Evolutionary conservation across 257 asterid genomes (phyloP).

Genomic region (Penstemon eatonii): DNA sequence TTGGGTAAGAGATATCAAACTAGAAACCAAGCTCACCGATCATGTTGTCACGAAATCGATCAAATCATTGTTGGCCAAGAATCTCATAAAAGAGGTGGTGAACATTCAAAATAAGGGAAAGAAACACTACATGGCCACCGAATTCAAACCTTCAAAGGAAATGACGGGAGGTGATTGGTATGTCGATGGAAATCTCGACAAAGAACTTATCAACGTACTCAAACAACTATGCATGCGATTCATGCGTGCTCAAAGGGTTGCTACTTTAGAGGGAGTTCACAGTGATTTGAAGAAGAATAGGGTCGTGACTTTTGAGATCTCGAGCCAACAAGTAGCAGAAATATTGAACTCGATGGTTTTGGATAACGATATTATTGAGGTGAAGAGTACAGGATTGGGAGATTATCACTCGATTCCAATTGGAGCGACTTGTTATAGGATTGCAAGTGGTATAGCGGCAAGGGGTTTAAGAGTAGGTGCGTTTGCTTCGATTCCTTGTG

Average conservation of each 20-base stretch:
- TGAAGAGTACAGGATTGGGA: constrained; percentile 73
- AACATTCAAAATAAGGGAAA: constrained; percentile 40
- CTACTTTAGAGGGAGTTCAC: constrained; percentile 33
- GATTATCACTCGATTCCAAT: constrained; percentile 52
- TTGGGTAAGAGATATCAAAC: constrained; percentile 38
- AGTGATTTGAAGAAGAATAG: constrained; percentile 27
- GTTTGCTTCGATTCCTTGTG: constrained; percentile 57
- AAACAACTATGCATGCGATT: constrained; percentile 30
- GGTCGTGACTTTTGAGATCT: constrained; percentile 24
- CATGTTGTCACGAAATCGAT: constrained; percentile 33
- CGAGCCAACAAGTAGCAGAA: constrained; percentile 42
- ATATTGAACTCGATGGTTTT: constrained; percentile 54
- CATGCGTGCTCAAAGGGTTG: constrained; percentile 27
- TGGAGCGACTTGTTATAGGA: constrained; percentile 55
- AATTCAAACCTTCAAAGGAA: constrained; percentile 65
- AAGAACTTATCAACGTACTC: constrained; percentile 32
- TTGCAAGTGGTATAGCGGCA: constrained; percentile 29
- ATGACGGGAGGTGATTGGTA: constrained; percentile 70
- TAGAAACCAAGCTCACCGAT: constrained; percentile 31
- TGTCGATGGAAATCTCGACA: constrained; percentile 51
- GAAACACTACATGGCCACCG: constrained; percentile 54
- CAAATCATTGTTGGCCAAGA: constrained; percentile 28
- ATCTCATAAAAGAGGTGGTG: constrained; percentile 37
- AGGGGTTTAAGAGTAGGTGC: constrained; percentile 43
- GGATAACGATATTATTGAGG: constrained; percentile 59